A percentile compares a stretch with the other conserved stretches of the same genome.
Conservation (phyloP, 306 rosid species). For the Prunus salicina region DNA sequence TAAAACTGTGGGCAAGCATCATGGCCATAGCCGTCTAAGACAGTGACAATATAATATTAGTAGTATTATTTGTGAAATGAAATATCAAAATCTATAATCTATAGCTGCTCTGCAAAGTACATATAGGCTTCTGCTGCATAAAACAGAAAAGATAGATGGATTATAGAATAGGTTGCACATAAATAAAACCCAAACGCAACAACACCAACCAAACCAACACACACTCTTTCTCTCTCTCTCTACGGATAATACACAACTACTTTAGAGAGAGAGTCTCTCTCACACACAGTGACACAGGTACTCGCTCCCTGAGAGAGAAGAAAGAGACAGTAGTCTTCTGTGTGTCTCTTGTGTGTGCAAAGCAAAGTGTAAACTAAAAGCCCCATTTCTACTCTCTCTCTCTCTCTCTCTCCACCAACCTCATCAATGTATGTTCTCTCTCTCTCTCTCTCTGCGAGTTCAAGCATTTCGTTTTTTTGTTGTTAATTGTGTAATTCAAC, state of each 20-base stretch:
- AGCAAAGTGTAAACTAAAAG: neutral
- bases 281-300: neutral
- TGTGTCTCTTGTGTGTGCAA: neutral
- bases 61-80: too few species aligned
- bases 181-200: neutral
- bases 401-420: neutral
- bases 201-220: neutral
- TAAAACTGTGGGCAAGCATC: too few species aligned
- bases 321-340: neutral
- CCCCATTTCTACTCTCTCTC: neutral
- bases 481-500: too few species aligned
- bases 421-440: constrained; percentile 12
- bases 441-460: constrained; percentile 8
- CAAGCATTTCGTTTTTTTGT: neutral
- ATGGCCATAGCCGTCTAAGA: too few species aligned
- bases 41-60: too few species aligned
- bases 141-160: too few species aligned
- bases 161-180: too few species aligned
- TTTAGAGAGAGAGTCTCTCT: neutral
- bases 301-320: neutral
- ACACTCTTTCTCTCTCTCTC: too few species aligned
- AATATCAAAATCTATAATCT: too few species aligned
- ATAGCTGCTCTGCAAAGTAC: too few species aligned
- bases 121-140: too few species aligned
- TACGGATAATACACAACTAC: neutral